Base-by-base conservation (phyloP, 2,329 filamentous ascomycete genomes). In the Gremmenia infestans region DNA sequence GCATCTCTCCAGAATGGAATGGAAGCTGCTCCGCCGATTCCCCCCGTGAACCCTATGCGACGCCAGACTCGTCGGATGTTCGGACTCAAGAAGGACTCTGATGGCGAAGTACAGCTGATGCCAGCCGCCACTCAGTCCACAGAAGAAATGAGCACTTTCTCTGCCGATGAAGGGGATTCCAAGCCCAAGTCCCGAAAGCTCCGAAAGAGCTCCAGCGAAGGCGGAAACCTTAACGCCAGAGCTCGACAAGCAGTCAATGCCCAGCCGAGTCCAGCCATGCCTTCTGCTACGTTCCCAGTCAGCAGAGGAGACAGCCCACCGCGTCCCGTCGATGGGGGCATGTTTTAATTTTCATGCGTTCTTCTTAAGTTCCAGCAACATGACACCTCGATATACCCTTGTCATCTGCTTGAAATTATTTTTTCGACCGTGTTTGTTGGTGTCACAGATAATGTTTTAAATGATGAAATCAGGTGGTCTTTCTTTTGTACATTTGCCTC, bases 111-210 rank as follows among this genome's bases (percentile, higher is more conserved):
- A 15, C 56, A 62, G 50, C 52, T 57, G 6, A 53, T 68, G 32
- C 62, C 64, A n/a, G 52, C 58, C n/a, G 63, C 64, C 11, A 66
- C 65, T 39, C 63, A 65, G 47, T 67, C 64, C 25, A 65, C 60
- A 1, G 68, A 69, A 50, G 67, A 70, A 40, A 65, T 66, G 61
- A 68, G 65, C 56, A 68, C 63, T 1, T 69, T 70, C 58, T 69
- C 68, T 14, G 64, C 56, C 4, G 68, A 69, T 25, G 68, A 69
- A 51, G 63, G 58, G 12, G 65, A 70, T 9, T 39, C 56, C 3
- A 66, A 62, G 37, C 58, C 65, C n/a, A 64, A 55, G 51, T 17
- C 40, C 14, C 58, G 60, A 51, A 65, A 62, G 54, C 56, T 70
- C 14, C 55, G 68, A 23, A 70, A 70, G 54, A 65, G 55, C 40